phyloP scores from a whole-genome alignment of 495 filamentous ascomycete genomes.

The Xylona heveae region DNA sequence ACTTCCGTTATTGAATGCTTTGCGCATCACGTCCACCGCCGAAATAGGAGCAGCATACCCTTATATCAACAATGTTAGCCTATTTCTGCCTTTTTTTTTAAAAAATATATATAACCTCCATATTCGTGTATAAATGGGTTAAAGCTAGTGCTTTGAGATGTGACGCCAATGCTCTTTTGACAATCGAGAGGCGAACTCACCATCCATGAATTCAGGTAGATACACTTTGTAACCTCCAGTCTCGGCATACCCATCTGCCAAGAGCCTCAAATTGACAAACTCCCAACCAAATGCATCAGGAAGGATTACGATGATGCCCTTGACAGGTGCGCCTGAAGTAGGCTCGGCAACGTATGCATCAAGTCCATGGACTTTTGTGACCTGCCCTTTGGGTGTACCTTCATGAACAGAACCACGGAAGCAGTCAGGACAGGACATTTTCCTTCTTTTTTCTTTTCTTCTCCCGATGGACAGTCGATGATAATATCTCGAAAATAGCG shows the following conservation, averaged over 20 bases:
- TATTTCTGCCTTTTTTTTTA: slow-evolving; percentile 5
- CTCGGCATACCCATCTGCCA: slow-evolving; percentile 30
- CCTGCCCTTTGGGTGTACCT: slow-evolving; percentile 13
- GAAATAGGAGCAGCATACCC: slow-evolving; percentile 8
- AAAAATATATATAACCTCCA: slow-evolving; percentile 9
- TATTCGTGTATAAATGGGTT: slow-evolving; percentile 10
- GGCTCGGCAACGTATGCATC: slow-evolving; percentile 25
- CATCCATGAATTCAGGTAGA: slow-evolving; percentile 37
- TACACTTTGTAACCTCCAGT: slow-evolving; percentile 27
- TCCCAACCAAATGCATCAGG: slow-evolving; percentile 38
- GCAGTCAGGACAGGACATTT: slow-evolving; percentile 18
- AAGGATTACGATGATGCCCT: slow-evolving; percentile 30
- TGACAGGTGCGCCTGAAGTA: slow-evolving; percentile 11
- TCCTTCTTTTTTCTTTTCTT: too few species aligned
- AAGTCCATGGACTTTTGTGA: slow-evolving; percentile 23
- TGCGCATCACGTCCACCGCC: slow-evolving; percentile 5
- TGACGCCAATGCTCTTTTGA: not conserved
- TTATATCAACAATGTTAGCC: not conserved
- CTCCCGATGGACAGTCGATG: too few species aligned
- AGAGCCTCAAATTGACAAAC: slow-evolving; percentile 27
- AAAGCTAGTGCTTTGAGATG: not conserved
- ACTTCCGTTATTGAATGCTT: too few species aligned
- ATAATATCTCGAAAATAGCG: too few species aligned
- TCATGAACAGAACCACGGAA: slow-evolving; percentile 13
- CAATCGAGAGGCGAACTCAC: slow-evolving; percentile 13